Percentiles rank a stretch among this genome's conserved stretches.
phyloP scores from a whole-genome alignment of 2,329 filamentous ascomycete genomes.

The Sphaerulina populicola region DNA sequence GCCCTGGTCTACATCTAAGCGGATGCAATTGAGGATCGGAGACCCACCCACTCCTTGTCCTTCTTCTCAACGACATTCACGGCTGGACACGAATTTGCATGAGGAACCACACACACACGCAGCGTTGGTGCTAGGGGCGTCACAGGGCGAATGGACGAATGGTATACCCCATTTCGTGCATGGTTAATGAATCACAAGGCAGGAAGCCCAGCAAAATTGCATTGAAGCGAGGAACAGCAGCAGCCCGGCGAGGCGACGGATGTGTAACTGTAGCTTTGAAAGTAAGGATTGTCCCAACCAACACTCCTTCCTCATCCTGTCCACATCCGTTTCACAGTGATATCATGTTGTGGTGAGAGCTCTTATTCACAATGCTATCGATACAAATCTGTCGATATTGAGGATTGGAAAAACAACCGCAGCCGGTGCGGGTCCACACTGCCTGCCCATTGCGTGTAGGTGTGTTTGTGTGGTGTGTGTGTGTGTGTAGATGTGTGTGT shows the following conservation, averaged over 20 bases:
- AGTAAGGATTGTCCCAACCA: not conserved
- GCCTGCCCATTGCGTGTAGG: too few relatives aligned
- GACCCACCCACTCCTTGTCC: not conserved
- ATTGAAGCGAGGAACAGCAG: constrained; percentile 14
- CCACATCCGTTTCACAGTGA: not conserved
- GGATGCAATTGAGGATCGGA: not conserved
- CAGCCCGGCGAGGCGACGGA: constrained; percentile 9
- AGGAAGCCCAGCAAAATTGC: not conserved
- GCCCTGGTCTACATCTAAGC: constrained; percentile 21
- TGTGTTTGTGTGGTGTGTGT: too few relatives aligned
- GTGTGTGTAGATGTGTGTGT: too few relatives aligned
- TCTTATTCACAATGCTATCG: not conserved
- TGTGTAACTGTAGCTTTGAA: constrained; percentile 14
- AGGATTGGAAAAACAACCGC: not conserved
- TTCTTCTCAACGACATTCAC: constrained; percentile 9
- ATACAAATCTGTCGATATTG: constrained; percentile 3
- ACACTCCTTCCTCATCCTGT: not conserved
- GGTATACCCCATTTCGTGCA: constrained; percentile 21
- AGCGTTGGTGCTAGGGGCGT: constrained; percentile 20
- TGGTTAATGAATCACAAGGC: constrained; percentile 7
- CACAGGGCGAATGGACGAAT: constrained; percentile 12
- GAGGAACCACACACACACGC: not conserved
- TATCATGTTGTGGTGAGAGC: not conserved
- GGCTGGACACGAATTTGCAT: constrained; percentile 11
- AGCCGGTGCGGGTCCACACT: not conserved